A percentile compares a stretch with the other conserved stretches of the same genome.
These are phyloP conservation scores for Phytophthora palmivora DNA, from an alignment of 352 stramenopile species.

Conservation along the genomic window DNA sequence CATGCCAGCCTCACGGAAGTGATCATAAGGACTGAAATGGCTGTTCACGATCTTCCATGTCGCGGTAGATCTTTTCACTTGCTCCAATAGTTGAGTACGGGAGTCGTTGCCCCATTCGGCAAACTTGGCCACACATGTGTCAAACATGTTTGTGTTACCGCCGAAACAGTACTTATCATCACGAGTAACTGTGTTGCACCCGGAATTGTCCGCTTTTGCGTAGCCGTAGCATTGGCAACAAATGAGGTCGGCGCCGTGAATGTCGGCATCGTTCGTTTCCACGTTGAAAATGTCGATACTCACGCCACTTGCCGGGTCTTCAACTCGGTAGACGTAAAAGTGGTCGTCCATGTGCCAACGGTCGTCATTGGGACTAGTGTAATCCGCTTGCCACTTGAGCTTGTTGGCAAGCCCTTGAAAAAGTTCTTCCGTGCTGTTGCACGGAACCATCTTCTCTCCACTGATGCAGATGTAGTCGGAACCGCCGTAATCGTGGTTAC, in stretches of 20 bases:
- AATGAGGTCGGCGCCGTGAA: constrained; percentile 12
- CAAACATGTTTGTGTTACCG: constrained; percentile 21
- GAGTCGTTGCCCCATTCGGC: constrained; percentile 18
- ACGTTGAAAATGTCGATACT: constrained; percentile 32
- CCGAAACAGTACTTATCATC: constrained; percentile 22
- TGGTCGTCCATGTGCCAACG: constrained; percentile 25
- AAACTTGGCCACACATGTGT: constrained; percentile 20
- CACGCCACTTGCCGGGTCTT: constrained; percentile 19
- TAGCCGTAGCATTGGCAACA: constrained; percentile 37
- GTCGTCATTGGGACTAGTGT: constrained; percentile 24
- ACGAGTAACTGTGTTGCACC: constrained; percentile 9
- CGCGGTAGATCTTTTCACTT: constrained; percentile 18
- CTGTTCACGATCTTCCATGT: constrained; percentile 38
- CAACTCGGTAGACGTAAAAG: constrained; percentile 21
- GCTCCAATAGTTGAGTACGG: constrained; percentile 1
- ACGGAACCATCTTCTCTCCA: neutral
- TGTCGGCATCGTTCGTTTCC: constrained; percentile 25
- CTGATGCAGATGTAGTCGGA: constrained; percentile 23
- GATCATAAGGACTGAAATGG: constrained; percentile 25
- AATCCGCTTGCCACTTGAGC: constrained; percentile 24
- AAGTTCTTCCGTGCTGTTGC: constrained; percentile 8
- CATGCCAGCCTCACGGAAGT: constrained; percentile 22
- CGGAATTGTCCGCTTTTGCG: constrained; percentile 7
- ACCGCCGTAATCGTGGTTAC: constrained; percentile 36
- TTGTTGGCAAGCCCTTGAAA: constrained; percentile 30